Evolutionary conservation across 352 stramenopile genomes (phyloP).

Genomic region (Elongisporangium prolatum): DNA sequence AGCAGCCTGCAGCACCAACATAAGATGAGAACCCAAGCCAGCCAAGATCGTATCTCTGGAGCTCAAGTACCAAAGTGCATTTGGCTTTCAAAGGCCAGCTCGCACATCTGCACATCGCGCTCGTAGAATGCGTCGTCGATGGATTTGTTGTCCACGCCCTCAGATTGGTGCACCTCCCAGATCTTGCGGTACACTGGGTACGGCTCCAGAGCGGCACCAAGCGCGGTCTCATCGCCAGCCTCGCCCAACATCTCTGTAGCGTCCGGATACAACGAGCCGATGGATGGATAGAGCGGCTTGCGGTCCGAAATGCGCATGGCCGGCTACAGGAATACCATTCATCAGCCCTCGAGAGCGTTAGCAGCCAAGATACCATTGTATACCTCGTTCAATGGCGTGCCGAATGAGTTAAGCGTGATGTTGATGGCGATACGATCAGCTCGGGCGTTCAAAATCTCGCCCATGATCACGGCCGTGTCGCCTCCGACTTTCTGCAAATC

Average conservation of each 20-base stretch:
- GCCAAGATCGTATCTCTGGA: not conserved
- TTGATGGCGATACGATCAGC: conserved; percentile 99
- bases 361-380: conserved; percentile 16
- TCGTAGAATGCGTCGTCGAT: conserved; percentile 99
- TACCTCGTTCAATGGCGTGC: conserved; percentile 86
- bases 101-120: conserved; percentile 96
- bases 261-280: conserved; percentile 97
- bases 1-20: conserved; percentile 52
- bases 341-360: not conserved
- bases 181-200: conserved; percentile 97
- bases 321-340: conserved; percentile 42
- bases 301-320: conserved; percentile 96
- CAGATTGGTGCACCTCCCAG: conserved; percentile 94
- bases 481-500: conserved; percentile 86
- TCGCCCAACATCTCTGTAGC: conserved; percentile 93
- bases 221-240: conserved; percentile 85
- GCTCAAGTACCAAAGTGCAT: conserved; percentile 94
- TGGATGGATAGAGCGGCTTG: conserved; percentile 96
- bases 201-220: conserved; percentile 88
- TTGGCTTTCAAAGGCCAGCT: conserved; percentile 98
- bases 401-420: conserved; percentile 99
- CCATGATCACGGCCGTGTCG: conserved; percentile 97
- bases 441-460: conserved; percentile 92
- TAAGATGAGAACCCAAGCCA: not conserved
- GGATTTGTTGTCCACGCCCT: conserved; percentile 93